Base-by-base conservation (phyloP, 257 asterid species). In the Primulina huaijiensis region DNA sequence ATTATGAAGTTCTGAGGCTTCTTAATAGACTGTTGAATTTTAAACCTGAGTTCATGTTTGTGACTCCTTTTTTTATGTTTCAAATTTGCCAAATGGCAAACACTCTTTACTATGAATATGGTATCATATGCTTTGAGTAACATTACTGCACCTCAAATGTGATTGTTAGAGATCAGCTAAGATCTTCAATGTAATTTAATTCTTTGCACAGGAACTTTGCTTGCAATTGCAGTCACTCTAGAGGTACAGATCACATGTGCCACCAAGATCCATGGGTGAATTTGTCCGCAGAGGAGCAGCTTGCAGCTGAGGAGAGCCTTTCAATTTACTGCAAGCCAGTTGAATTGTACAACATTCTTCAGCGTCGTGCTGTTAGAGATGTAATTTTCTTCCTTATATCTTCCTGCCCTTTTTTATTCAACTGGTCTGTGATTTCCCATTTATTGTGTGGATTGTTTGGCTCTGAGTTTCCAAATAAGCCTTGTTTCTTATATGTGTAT, bases 231-330 rank as follows among this genome's bases (percentile, higher is more conserved):
- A 88, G 97, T 78, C 85, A 83, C 78, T 77, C 97, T 62, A 84
- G 88, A 82, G 86, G 88, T 75, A 78, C 89, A 50, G 92, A 87
- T 68, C 96, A 88, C 75, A 91, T 89, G 98, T 94, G 97, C 83
- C 94, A 95, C 64, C 97, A 89, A 74, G 98, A 85, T 76, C 86
- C 92, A 70, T 92, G 91, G 75, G 84, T 81, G 57, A 90, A 86
- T 71, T 85, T 94, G 85, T 86, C 99, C 68, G 85, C 90, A 27
- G 98, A 94, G 75, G 97, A 91, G 85, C 92, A 91, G 81, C 84
- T 79, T 76, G 96, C 90, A 65, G 97, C 96, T 29, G 98, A 94
- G 83, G 98, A 89, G 82, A 89, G 99, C 83, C 96, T 94, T 40
- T 82, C 97, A 57, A 79, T 71, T 66, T 94, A 91, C 74, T 91